Evolutionary conservation across 202 grass and related monocot genomes (phyloP), one percentile per base, ranked within the genome.

Genomic region (Sporobolus alterniflorus): DNA sequence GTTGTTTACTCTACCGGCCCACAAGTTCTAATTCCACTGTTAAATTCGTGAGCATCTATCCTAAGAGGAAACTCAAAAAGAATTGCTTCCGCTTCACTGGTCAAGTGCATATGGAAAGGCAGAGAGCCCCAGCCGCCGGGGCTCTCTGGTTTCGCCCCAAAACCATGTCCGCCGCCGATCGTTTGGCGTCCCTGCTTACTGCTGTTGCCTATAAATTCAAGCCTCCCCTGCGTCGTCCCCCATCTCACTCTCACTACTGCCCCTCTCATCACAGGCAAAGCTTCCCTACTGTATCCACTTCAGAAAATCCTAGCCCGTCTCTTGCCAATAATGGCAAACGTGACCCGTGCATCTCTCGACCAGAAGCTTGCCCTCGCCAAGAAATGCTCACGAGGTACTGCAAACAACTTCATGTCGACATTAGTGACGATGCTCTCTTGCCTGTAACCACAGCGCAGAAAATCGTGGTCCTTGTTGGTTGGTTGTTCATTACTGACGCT

Each of bases 311-410:
- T n/a, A 8, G 7, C 6, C 6, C 4, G 8, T n/a, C n/a, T n/a
- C 22, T n/a, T 31, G 59, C 16, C 34, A 1, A 69, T 9, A 14
- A 80, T 80, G 77, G 42, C 77, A 1, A 31, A 49, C 2, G 73
- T 61, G 54, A 61, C 9, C 61, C 39, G 74, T 28, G 66, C 87
- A 9, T 89, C 84, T 21, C 82, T 92, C 21, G 90, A 92, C 12
- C 83, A 92, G 74, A 92, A 80, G 36, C 78, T 92, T 8, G 90
- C 90, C 77, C 76, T 92, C 75, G 90, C 90, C 59, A 92, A 87
- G 14, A 83, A 83, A 6, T 89, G 90, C 64, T 92, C 90, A 0
- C 71, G 48, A 56, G 90, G 90, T 93, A 79, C 1, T 9, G n/a
- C n/a, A n/a, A n/a, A n/a, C n/a, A n/a, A n/a, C n/a, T n/a, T n/a